These are phyloP conservation scores for Aspergillus niger DNA, from an alignment of 2,329 filamentous ascomycete species.

Conservation along the genomic window DNA sequence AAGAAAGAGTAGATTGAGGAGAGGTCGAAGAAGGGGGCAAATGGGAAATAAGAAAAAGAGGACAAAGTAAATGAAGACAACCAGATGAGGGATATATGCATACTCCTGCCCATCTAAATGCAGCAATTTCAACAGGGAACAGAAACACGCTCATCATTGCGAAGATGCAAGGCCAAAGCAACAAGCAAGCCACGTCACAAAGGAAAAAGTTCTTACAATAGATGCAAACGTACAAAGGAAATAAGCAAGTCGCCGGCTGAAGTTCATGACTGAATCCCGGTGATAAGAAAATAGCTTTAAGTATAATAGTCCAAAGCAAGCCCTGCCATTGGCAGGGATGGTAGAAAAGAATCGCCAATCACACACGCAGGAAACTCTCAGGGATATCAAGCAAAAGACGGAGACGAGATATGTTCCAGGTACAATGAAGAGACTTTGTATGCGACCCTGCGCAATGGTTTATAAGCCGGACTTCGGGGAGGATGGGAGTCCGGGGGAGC, in stretches of 20 bases:
- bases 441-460: conserved; percentile 21
- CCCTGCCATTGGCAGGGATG: conserved; percentile 18
- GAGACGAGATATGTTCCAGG: conserved; percentile 15
- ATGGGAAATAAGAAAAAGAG: conserved; percentile 5
- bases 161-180: conserved; percentile 28
- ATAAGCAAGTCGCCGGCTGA: conserved; percentile 20
- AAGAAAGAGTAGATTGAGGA: conserved; percentile 11
- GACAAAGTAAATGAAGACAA: conserved; percentile 20
- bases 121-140: conserved; percentile 23
- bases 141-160: conserved; percentile 29
- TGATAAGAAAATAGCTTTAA: conserved; percentile 28
- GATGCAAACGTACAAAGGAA: conserved; percentile 22
- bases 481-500: conserved; percentile 2
- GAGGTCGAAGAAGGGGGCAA: too few relatives aligned
- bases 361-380: conserved; percentile 18
- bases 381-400: conserved; percentile 24
- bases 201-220: conserved; percentile 20
- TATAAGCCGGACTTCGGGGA: conserved; percentile 3
- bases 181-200: conserved; percentile 26
- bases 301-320: conserved; percentile 20
- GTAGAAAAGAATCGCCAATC: conserved; percentile 15
- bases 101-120: conserved; percentile 35
- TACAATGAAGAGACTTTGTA: conserved; percentile 13
- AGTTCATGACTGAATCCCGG: conserved; percentile 30
- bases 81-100: conserved; percentile 29